Evolutionary conservation across 2,329 filamentous ascomycete genomes (phyloP).

Genomic region (Taxawa tesnikishii): DNA sequence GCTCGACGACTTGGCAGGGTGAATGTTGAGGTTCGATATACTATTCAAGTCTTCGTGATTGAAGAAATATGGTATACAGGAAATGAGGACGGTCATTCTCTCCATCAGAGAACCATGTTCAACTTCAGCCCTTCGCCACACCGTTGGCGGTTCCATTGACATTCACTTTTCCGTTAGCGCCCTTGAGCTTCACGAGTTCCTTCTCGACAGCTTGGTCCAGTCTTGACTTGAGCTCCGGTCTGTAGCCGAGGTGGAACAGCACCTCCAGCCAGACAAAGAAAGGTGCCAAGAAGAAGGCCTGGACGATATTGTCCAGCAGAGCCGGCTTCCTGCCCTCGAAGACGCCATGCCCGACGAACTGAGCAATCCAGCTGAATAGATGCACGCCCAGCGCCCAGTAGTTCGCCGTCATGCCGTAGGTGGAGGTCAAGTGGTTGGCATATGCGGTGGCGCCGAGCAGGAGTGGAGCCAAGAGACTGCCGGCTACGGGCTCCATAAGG

Average conservation of each 20-base stretch:
- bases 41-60: too few species aligned
- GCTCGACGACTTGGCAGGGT: too few species aligned
- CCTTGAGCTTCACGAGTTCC: constrained; percentile 65
- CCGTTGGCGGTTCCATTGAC: constrained; percentile 14
- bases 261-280: constrained; percentile 97
- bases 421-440: constrained; percentile 60
- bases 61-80: too few species aligned
- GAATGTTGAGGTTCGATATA: too few species aligned
- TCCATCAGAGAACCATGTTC: too few species aligned
- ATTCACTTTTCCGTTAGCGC: constrained; percentile 32
- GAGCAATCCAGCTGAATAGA: constrained; percentile 67
- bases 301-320: constrained; percentile 78
- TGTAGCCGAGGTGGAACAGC: constrained; percentile 81
- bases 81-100: too few species aligned
- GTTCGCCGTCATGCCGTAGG: constrained; percentile 47
- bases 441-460: constrained; percentile 64
- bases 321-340: constrained; percentile 85
- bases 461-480: constrained; percentile 61
- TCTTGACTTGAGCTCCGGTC: constrained; percentile 71
- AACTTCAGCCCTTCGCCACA: constrained; percentile 1
- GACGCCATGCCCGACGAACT: constrained; percentile 82
- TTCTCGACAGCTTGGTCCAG: constrained; percentile 63
- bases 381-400: constrained; percentile 58
- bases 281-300: constrained; percentile 84
- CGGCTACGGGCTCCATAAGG: constrained; percentile 87